Evolutionary conservation across 495 filamentous ascomycete species (phyloP).

Genomic region (Pseudomonodictys pantanalensis): DNA sequence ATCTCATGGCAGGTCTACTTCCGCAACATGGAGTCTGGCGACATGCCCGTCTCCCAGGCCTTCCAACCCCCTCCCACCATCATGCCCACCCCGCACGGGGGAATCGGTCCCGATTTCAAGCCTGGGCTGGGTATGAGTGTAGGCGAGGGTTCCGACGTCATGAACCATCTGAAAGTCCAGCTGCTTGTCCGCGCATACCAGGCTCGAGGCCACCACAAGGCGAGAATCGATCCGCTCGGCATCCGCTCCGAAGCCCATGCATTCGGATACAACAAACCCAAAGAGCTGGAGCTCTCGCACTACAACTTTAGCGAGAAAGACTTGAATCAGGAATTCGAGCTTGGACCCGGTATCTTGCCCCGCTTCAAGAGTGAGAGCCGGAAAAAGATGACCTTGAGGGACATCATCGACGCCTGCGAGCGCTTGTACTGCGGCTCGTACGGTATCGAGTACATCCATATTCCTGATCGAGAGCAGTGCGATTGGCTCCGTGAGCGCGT

Average conservation of each 20-base stretch:
- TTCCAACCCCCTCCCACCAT: slow-evolving; percentile 94
- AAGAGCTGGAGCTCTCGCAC: slow-evolving; percentile 87
- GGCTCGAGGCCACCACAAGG: slow-evolving; percentile 96
- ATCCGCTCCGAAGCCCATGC: slow-evolving; percentile 83
- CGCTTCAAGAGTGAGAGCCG: slow-evolving; percentile 82
- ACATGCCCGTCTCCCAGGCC: slow-evolving; percentile 94
- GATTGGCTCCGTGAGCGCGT: slow-evolving; percentile 95
- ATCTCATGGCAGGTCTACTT: slow-evolving; percentile 99
- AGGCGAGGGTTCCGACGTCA: slow-evolving; percentile 76
- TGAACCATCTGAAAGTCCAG: slow-evolving; percentile 97
- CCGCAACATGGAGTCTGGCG: slow-evolving; percentile 96
- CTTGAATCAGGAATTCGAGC: slow-evolving; percentile 83
- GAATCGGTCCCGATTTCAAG: slow-evolving; percentile 66
- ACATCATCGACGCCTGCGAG: slow-evolving; percentile 92
- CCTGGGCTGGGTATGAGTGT: slow-evolving; percentile 65
- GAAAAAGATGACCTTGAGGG: slow-evolving; percentile 93
- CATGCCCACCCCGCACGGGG: slow-evolving; percentile 72
- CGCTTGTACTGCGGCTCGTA: slow-evolving; percentile 94
- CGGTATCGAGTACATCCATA: slow-evolving; percentile 97
- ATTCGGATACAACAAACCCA: slow-evolving; percentile 83
- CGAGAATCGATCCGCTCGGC: slow-evolving; percentile 91
- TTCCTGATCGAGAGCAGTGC: slow-evolving; percentile 94
- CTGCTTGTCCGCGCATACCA: slow-evolving; percentile 95
- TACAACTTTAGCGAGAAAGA: slow-evolving; percentile 95
- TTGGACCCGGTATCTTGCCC: slow-evolving; percentile 93